phyloP scores from a whole-genome alignment of 768 basidiomycete genomes.

The Rhizopogon sp. region DNA sequence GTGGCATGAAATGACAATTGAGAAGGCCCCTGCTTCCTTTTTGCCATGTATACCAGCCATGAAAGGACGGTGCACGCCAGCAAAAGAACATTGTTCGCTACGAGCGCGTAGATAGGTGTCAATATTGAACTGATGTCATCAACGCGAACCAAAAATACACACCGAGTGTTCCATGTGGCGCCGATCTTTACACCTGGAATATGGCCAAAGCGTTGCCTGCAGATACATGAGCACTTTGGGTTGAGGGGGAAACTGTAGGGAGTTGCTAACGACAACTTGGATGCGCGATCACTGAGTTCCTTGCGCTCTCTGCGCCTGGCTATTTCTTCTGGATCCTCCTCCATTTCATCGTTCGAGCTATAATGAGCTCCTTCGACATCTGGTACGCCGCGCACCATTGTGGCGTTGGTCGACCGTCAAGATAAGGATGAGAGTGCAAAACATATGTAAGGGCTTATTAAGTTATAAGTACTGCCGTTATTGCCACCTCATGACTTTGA shows the following conservation, averaged over 20 bases:
- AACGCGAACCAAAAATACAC: neutral
- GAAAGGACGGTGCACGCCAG: constrained; percentile 13
- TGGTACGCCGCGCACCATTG: too few relatives aligned
- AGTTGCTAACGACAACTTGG: neutral
- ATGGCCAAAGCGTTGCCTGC: constrained; percentile 18
- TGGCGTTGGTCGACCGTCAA: neutral
- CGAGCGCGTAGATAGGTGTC: neutral
- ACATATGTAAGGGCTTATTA: too few relatives aligned
- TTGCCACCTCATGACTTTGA: too few relatives aligned
- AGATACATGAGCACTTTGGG: neutral
- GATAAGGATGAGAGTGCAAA: too few relatives aligned
- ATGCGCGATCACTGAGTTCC: accelerated
- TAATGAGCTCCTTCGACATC: too few relatives aligned
- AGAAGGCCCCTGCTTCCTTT: constrained; percentile 5
- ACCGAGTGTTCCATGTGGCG: constrained; percentile 15
- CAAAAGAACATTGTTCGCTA: constrained; percentile 5
- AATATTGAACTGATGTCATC: neutral
- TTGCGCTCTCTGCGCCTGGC: neutral
- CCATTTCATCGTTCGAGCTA: neutral
- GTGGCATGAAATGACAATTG: constrained; percentile 13
- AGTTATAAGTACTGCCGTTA: too few relatives aligned
- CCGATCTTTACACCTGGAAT: constrained; percentile 21
- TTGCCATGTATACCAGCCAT: constrained; percentile 19
- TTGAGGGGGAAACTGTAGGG: neutral
- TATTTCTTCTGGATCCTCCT: too few relatives aligned